These are phyloP conservation scores for Crinitomyces ghanaensis DNA, from an alignment of 805 yeast genomes.

Conservation along the genomic window DNA sequence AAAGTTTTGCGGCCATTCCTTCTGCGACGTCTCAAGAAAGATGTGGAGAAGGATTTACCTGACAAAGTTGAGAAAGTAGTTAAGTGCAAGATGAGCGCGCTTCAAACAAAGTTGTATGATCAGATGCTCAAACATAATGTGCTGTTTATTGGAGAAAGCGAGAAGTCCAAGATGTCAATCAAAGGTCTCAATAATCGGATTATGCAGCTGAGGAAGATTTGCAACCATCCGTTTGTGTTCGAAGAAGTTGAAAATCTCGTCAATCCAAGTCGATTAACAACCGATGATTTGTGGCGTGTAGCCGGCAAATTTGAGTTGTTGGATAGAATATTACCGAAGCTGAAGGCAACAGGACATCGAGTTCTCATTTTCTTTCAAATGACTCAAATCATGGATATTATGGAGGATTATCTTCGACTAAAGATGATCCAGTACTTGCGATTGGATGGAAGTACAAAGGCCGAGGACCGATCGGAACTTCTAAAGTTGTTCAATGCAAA, in stretches of 20 bases:
- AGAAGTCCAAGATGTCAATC: constrained; percentile 31
- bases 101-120: constrained; percentile 74
- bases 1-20: constrained; percentile 91
- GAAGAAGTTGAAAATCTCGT: constrained; percentile 80
- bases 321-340: constrained; percentile 80
- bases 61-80: constrained; percentile 90
- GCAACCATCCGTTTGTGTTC: constrained; percentile 95
- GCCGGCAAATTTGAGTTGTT: constrained; percentile 92
- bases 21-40: constrained; percentile 88
- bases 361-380: constrained; percentile 91
- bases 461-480: constrained; percentile 85
- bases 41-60: constrained; percentile 93
- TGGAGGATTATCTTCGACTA: constrained; percentile 84
- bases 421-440: constrained; percentile 71
- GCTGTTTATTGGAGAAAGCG: constrained; percentile 52
- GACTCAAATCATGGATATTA: constrained; percentile 97
- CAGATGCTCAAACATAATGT: constrained; percentile 85
- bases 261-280: constrained; percentile 60
- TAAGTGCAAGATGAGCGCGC: constrained; percentile 83
- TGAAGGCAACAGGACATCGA: constrained; percentile 75
- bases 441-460: constrained; percentile 89
- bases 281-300: constrained; percentile 76
- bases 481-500: constrained; percentile 74
- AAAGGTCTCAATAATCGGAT: constrained; percentile 89
- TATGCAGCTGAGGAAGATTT: constrained; percentile 92